Evolutionary conservation across 768 basidiomycete genomes (phyloP).

Genomic region (Mycena olivaceomarginata): DNA sequence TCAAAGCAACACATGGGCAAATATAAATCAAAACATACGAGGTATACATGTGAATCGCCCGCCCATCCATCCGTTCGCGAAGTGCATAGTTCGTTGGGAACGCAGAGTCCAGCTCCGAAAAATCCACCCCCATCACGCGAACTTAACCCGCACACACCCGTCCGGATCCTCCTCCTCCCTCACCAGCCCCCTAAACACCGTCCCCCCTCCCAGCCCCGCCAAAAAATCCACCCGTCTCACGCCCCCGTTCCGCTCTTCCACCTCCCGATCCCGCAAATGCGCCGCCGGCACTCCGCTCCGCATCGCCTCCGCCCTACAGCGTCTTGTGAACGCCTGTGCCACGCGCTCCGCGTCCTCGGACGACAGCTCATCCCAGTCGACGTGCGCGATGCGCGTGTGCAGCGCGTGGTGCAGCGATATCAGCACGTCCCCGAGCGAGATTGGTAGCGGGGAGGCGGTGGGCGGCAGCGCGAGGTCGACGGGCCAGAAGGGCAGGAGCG

Average conservation of each 20-base stretch:
- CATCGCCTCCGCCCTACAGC: slow-evolving; percentile 57
- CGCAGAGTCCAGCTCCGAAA: too few relatives aligned
- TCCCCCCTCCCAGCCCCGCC: slow-evolving; percentile 47
- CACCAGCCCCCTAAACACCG: slow-evolving; percentile 60
- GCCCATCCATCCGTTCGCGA: too few relatives aligned
- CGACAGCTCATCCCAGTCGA: slow-evolving; percentile 34
- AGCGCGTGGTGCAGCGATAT: slow-evolving; percentile 30
- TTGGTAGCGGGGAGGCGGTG: neutral
- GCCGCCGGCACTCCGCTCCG: slow-evolving; percentile 58
- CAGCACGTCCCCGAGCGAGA: slow-evolving; percentile 38
- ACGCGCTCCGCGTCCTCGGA: slow-evolving; percentile 53
- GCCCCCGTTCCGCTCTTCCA: slow-evolving; percentile 58
- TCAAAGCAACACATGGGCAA: too few relatives aligned
- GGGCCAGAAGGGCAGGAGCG: slow-evolving; percentile 63
- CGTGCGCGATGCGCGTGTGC: slow-evolving; percentile 40
- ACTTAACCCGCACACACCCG: slow-evolving; percentile 19
- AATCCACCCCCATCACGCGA: too few relatives aligned
- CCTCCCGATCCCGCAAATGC: slow-evolving; percentile 51
- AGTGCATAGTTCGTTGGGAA: too few relatives aligned
- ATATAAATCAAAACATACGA: too few relatives aligned
- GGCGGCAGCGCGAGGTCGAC: slow-evolving; percentile 53
- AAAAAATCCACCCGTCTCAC: slow-evolving; percentile 64
- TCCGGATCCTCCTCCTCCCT: slow-evolving; percentile 46
- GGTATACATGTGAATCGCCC: too few relatives aligned
- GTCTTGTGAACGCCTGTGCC: slow-evolving; percentile 47